Evolutionary conservation across 73 alveolate species (phyloP).

Genomic region (Halteria grandinella): DNA sequence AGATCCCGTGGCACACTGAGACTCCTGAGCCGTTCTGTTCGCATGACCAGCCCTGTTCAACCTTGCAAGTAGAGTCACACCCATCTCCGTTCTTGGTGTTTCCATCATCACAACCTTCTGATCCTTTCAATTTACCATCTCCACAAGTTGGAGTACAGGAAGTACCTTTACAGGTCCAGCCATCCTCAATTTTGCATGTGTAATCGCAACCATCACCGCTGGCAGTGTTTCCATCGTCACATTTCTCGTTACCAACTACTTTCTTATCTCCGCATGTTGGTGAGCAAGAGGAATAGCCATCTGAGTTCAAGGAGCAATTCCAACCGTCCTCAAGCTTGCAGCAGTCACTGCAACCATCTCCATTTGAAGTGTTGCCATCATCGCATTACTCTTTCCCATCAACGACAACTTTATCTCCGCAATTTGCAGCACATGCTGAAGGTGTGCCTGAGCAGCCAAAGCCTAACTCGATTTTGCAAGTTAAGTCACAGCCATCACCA

Average conservation of each 20-base stretch:
- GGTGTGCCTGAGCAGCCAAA: constrained; percentile 31
- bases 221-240: constrained; percentile 2
- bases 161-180: constrained; percentile 22
- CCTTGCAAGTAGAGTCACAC: constrained; percentile 44
- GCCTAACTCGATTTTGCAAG: constrained; percentile 58
- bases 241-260: neutral
- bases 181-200: constrained; percentile 27
- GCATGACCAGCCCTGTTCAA: constrained; percentile 66
- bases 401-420: too few species aligned
- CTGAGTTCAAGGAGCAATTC: too few species aligned
- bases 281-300: too few species aligned
- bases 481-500: constrained; percentile 49
- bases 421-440: too few species aligned
- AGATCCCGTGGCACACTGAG: neutral
- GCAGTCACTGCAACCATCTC: constrained; percentile 66
- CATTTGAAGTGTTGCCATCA: constrained; percentile 62
- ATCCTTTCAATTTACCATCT: constrained; percentile 9
- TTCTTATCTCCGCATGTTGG: constrained; percentile 9
- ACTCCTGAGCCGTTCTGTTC: constrained; percentile 4
- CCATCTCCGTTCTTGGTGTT: constrained; percentile 66
- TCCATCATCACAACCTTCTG: constrained; percentile 64
- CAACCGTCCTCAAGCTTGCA: constrained; percentile 58
- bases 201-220: neutral
- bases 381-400: too few species aligned
- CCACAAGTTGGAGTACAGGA: constrained; percentile 11